Base-by-base conservation (phyloP, 2,329 filamentous ascomycete species). In the Phyllosticta ampelicida region DNA sequence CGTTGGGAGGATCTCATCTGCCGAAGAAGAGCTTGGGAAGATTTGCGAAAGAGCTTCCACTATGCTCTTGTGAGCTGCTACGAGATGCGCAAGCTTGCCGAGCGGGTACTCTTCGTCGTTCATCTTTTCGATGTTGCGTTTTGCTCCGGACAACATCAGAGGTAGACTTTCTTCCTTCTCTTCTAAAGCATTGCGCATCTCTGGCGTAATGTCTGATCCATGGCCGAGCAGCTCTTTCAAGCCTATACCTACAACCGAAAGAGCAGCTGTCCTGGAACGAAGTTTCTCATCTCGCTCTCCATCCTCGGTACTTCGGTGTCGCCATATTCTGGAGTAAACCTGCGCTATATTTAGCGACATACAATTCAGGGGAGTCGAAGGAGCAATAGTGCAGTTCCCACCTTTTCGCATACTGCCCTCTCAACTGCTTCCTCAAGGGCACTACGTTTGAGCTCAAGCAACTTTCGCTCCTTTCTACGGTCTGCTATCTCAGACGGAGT, bases 1-100 rank as follows among this genome's bases (percentile, higher is more conserved):
- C 71, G 95, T 96, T 0, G 94, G 94, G 70, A 99, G 85, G 57
- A 99, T 95, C 73, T 97, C 94, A 68, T 99, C 94, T 2, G 94
- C 94, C 0, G 94, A 97, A 0, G 94, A 96, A 0, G 82, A 82
- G 0, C 91, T 82, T 9, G 83, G 81, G 57, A 86, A 80, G 19
- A 86, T 74, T 56, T 81, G 79, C 16, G 82, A 85, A 18, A 87
- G 70, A 4, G 90, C 91, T 70, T 97, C 92, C 53, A 99, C 94
- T 62, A 99, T 97, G 63, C 86, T 87, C 75, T 95, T 95, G 72
- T 97, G 94, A 2, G 90, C 89, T 48, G 86, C 84, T 63, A 91
- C 95, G 58, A 99, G 79, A 66, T 90, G 86, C 66, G 90, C 88
- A 49, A 97, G 80, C 74, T 99, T 99, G 18, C 90, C 94, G 1